Base-by-base conservation (phyloP, 208 protist species). In the Crithidia thermophila region DNA sequence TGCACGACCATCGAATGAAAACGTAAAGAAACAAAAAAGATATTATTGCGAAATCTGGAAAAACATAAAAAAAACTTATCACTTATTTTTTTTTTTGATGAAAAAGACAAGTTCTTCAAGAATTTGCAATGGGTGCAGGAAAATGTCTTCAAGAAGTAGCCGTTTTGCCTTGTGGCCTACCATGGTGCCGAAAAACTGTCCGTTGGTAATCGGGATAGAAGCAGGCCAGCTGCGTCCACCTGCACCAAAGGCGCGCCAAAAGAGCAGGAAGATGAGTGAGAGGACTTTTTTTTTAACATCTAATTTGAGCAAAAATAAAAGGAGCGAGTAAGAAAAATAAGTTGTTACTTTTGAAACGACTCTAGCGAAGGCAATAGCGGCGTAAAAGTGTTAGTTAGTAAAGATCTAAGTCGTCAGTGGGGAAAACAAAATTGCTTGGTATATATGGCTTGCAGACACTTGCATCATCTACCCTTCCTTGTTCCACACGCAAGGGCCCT, bases 401-500 rank as follows among this genome's bases (percentile, higher is more conserved):
- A 65, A 63, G 33, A 60, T 31, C 25, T 11, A 51, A 46, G 16
- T n/a, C n/a, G n/a, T n/a, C 25, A 52, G 40, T 39, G 25, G 16
- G 11, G 36, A 40, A 31, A 46, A 58, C 49, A 67, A 31, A 49
- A 20, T 14, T 30, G 4, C 30, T 2, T 27, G 6, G 2, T 27
- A 30, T 30, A n/a, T 58, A 18, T 25, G 20, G n/a, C 30, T 4
- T 8, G 1, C 10, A 58, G 5, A 25, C 16, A 9, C 2, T 16
- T 8, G n/a, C 5, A 18, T 1, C 10, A 18, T 23, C 34, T 39
- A 61, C 1, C 62, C 51, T 39, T 72, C 51, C 39, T 73, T 61
- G 11, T 65, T 67, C 75, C 69, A 85, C 60, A 82, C 67, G 67
- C 82, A 82, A 20, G 73, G 67, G 10, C 79, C 79, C 34, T 81